Base-by-base conservation (phyloP, 257 asterid genomes). In the Primulina eburnea region DNA sequence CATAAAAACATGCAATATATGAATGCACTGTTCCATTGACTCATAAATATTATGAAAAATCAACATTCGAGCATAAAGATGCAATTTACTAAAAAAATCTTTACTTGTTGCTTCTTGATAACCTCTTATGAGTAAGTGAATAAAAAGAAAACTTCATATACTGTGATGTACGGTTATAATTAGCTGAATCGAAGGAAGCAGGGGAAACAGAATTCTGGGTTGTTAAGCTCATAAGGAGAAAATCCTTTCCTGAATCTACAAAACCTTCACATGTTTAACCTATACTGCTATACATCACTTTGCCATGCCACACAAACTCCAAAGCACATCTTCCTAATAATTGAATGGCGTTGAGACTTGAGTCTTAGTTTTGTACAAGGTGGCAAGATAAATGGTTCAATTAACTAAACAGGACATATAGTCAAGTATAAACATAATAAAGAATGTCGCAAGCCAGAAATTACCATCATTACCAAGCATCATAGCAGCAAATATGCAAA, bases 1-100 rank as follows among this genome's bases (percentile, higher is more conserved):
- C 82, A 78, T 66, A 77, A 61, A 82, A 70, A 75, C 50, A 20
- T 43, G 53, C 53, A 50, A 50, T 17, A 50, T 50, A 4, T 50
- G 57, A 17, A 50, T 47, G 55, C 20, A 50, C 5, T 16, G 11
- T 9, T 40, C 52, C 5, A 40, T 16, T 40, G 52, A 40, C 52
- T 40, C 4, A 14, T 9, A 52, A n/a, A 32, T 10, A 50, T 69
- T 10, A 65, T 1, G 7, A 71, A 61, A 47, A 52, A 43, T 20
- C 60, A 64, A 64, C 26, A 38, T 38, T 38, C 14, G 5, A 38
- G 43, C 17, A 38, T 38, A 9, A 38, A 33, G 10, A 38, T 64
- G 26, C 43, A 37, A 34, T 64, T 64, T 5, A 10, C 50, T 21
- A 8, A 24, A 64, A 7, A 16, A 37, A 8, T 37, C 33, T 33